These are phyloP conservation scores for Porphyridium purpureum DNA, from an alignment of 23 red algal species.

Conservation along the genomic window DNA sequence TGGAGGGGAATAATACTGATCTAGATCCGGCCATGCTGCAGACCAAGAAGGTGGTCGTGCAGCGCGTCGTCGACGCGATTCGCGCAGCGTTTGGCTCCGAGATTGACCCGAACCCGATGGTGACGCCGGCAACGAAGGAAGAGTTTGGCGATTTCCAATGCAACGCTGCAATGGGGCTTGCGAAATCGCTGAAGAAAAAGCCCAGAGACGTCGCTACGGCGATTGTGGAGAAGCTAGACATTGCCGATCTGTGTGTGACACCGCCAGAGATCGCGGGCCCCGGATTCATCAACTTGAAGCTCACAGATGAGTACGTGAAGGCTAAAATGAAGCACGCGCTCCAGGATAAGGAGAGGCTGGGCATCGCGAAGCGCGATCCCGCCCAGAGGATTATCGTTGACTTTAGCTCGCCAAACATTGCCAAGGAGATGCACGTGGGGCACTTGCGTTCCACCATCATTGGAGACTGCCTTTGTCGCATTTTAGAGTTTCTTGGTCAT, in stretches of 20 bases:
- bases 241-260: constrained; percentile 45
- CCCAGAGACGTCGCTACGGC: constrained; percentile 74
- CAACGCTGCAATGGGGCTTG: constrained; percentile 85
- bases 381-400: constrained; percentile 70
- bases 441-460: constrained; percentile 98
- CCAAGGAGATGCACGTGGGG: constrained; percentile 99
- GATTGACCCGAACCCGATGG: constrained; percentile 44
- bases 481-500: constrained; percentile 95
- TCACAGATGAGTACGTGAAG: constrained; percentile 58
- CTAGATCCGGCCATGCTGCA: too few species aligned
- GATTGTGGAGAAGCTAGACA: constrained; percentile 28
- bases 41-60: constrained; percentile 3
- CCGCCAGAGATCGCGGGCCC: constrained; percentile 74
- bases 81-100: constrained; percentile 19
- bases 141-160: constrained; percentile 95
- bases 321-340: constrained; percentile 33
- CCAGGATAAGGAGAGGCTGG: constrained; percentile 33
- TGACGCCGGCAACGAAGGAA: constrained; percentile 27
- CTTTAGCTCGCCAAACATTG: constrained; percentile 96
- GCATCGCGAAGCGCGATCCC: constrained; percentile 13
- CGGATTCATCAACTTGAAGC: constrained; percentile 89
- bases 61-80: constrained; percentile 36
- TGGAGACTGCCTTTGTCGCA: constrained; percentile 70
- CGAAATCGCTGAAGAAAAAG: constrained; percentile 30
- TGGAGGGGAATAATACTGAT: too few species aligned